phyloP scores from a whole-genome alignment of 2,329 filamentous ascomycete genomes.

The Aschersonia sp. region DNA sequence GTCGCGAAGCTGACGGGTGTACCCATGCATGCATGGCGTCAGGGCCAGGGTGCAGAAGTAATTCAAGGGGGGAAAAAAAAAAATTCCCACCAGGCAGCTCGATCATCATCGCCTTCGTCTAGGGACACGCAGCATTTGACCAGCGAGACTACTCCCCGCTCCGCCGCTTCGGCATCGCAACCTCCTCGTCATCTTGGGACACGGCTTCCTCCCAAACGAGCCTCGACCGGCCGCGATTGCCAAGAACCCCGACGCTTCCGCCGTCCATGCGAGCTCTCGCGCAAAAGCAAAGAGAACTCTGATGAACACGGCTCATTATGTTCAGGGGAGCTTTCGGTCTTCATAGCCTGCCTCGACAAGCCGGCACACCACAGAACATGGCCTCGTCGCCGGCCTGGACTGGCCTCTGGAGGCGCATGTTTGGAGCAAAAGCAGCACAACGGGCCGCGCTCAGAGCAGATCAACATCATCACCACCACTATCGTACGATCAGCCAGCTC shows the following conservation, averaged over 20 bases:
- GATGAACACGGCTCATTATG: slow-evolving; percentile 6
- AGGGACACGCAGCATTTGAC: too few species aligned
- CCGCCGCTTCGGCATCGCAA: too few species aligned
- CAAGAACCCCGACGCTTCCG: too few species aligned
- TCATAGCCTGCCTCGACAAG: slow-evolving; percentile 8
- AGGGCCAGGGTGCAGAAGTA: not conserved
- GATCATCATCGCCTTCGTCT: too few species aligned
- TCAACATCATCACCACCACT: not conserved
- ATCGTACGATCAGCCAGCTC: not conserved
- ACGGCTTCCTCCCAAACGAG: too few species aligned
- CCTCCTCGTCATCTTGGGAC: too few species aligned
- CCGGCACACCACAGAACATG: slow-evolving; percentile 6
- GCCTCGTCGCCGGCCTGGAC: slow-evolving; percentile 12
- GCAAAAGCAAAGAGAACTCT: too few species aligned
- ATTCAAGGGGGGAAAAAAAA: too few species aligned
- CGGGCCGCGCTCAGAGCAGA: not conserved
- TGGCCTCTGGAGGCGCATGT: slow-evolving; percentile 13
- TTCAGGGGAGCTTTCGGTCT: slow-evolving; percentile 12
- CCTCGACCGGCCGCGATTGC: too few species aligned
- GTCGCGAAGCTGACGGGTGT: not conserved
- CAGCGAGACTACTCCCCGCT: too few species aligned
- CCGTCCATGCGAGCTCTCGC: too few species aligned
- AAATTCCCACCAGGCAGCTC: too few species aligned
- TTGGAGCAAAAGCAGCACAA: slow-evolving; percentile 11
- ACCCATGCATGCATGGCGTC: not conserved